Conservation (phyloP, 2,329 filamentous ascomycete species). For the Leptographium radiaticola region DNA sequence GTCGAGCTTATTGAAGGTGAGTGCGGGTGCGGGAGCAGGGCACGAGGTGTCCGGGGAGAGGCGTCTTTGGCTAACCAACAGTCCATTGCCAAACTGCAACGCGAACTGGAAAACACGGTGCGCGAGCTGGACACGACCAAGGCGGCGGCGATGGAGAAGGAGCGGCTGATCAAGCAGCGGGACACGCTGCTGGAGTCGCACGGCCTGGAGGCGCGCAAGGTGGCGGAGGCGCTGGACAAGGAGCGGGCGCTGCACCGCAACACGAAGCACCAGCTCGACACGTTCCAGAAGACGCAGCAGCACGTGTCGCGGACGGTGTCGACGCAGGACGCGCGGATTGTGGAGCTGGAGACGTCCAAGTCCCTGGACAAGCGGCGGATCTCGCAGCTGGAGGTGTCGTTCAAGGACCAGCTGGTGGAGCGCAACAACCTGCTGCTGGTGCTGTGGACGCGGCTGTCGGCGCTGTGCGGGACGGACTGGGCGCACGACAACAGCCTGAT, state of each 20-base stretch:
- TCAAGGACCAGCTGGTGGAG: conserved; percentile 78
- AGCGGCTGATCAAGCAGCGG: conserved; percentile 77
- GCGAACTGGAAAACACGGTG: conserved; percentile 72
- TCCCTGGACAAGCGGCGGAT: conserved; percentile 68
- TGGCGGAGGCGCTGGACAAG: conserved; percentile 81
- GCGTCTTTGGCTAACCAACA: conserved; percentile 17
- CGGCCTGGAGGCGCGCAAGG: conserved; percentile 70
- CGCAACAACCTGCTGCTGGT: conserved; percentile 76
- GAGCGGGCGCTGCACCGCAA: conserved; percentile 75
- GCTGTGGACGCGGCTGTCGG: conserved; percentile 82
- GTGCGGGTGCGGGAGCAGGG: conserved; percentile 8
- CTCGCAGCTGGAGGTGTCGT: conserved; percentile 60
- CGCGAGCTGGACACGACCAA: conserved; percentile 71
- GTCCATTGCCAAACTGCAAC: conserved; percentile 78
- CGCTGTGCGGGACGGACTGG: conserved; percentile 85
- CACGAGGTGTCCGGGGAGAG: no score
- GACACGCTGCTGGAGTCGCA: conserved; percentile 81
- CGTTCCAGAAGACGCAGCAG: conserved; percentile 74
- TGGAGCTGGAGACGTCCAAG: conserved; percentile 73
- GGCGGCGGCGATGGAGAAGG: conserved; percentile 73
- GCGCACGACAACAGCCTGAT: conserved; percentile 78
- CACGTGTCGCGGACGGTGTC: conserved; percentile 77
- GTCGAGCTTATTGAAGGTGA: conserved; percentile 69
- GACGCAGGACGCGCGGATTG: conserved; percentile 70
- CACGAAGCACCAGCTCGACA: conserved; percentile 79